Evolutionary conservation across 2,329 filamentous ascomycete genomes (phyloP).

Genomic region (Aureobasidium leucospermi): DNA sequence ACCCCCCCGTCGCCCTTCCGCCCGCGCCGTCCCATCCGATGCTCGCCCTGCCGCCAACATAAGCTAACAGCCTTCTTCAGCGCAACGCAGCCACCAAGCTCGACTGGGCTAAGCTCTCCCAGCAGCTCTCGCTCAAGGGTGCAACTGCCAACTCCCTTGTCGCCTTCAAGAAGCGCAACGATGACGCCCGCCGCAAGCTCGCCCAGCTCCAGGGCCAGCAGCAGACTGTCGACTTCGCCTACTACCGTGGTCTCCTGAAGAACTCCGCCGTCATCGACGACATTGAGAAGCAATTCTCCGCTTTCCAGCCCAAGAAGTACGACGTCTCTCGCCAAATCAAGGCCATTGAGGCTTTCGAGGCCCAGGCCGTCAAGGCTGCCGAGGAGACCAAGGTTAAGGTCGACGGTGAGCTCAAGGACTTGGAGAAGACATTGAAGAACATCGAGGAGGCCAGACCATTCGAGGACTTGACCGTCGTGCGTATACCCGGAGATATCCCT

Average conservation of each 20-base stretch:
- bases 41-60: not conserved
- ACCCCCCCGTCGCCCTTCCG: not conserved
- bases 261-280: slow-evolving; percentile 93
- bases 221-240: slow-evolving; percentile 81
- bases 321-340: slow-evolving; percentile 91
- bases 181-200: slow-evolving; percentile 93
- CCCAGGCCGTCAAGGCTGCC: slow-evolving; percentile 92
- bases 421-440: slow-evolving; percentile 92
- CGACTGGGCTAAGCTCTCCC: slow-evolving; percentile 95
- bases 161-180: slow-evolving; percentile 99
- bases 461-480: slow-evolving; percentile 93
- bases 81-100: slow-evolving; percentile 98
- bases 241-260: slow-evolving; percentile 89
- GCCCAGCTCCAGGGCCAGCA: slow-evolving; percentile 75
- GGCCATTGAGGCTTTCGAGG: slow-evolving; percentile 96
- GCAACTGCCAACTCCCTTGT: slow-evolving; percentile 86
- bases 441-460: slow-evolving; percentile 94
- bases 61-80: slow-evolving; percentile 41
- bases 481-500: slow-evolving; percentile 35
- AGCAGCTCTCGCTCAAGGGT: slow-evolving; percentile 91
- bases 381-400: slow-evolving; percentile 95
- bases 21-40: not conserved
- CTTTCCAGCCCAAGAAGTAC: slow-evolving; percentile 88
- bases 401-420: slow-evolving; percentile 86
- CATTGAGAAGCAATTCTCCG: slow-evolving; percentile 90